A percentile compares a stretch with the other conserved stretches of the same genome.
phyloP scores from a whole-genome alignment of 2,329 filamentous ascomycete genomes.

The Endocalyx cinctus region DNA sequence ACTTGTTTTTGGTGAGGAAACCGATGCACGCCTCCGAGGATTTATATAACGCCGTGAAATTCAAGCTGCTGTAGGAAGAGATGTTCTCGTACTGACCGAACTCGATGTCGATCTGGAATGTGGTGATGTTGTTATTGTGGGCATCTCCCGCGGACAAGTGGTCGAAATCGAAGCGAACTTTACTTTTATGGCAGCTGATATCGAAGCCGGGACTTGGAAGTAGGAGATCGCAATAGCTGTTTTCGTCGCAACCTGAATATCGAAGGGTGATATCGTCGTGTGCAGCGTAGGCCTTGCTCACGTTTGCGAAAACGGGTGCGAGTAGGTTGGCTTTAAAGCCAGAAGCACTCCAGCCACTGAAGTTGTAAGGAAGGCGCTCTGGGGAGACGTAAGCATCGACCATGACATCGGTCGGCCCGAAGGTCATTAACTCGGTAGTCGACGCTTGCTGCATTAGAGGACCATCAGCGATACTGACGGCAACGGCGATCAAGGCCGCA shows the following conservation, averaged over 20 bases:
- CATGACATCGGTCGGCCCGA: not conserved
- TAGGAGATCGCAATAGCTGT: not conserved
- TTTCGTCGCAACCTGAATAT: not conserved
- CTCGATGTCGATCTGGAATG: not conserved
- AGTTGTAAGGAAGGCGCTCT: not conserved
- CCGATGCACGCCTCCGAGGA: not conserved
- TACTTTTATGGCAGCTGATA: not conserved
- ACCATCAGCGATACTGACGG: not conserved
- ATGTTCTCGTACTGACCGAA: not conserved
- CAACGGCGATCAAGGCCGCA: not conserved
- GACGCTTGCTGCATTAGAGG: not conserved
- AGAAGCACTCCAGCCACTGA: not conserved
- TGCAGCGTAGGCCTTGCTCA: slow-evolving; percentile 1
- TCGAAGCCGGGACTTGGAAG: slow-evolving; percentile 1
- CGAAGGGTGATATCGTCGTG: not conserved
- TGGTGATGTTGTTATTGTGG: not conserved
- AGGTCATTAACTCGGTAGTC: not conserved
- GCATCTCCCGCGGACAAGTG: not conserved
- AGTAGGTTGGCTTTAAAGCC: not conserved
- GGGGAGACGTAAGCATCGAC: not conserved
- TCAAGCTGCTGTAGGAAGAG: not conserved
- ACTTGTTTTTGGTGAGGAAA: not conserved
- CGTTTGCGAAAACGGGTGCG: not conserved
- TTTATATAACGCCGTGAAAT: slow-evolving; percentile 1
- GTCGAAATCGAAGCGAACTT: not conserved